Base-by-base conservation (phyloP, 371 early-diverging fungal genomes). In the Mucor mucedo region DNA sequence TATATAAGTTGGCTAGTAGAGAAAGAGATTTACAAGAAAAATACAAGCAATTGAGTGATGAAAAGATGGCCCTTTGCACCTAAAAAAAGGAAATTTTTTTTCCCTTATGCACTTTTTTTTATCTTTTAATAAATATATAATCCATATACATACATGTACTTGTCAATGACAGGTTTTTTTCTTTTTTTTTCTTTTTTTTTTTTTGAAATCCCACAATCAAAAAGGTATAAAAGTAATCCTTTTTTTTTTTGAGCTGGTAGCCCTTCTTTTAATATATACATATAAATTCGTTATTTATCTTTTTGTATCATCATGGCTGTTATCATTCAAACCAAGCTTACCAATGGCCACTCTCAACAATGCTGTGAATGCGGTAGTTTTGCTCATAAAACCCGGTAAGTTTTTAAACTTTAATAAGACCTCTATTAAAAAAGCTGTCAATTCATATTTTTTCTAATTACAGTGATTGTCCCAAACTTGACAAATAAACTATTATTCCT, bases 1-100 rank as follows among this genome's bases (percentile, higher is more conserved):
- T 94, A 29, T 60, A 77, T 42, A 72, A 70, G 16, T 70, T 94
- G 57, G 82, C 83, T 54, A 65, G 70, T 21, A 77, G 88, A 52
- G 94, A 94, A 70, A 69, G 78, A 29, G 88, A 85, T 9, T 66
- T 91, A 65, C 95, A 96, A 76, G 79, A 83, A 40, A 84, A 84
- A 60, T 95, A 93, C 72, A 80, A 79, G 61, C 84, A 80, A 28
- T 72, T 94, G 50, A 68, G 74, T 44, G 84, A 83, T 41, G 86
- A 83, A 64, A 82, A 77, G 60, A 72, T 65, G 62, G 61, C 58
- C 6, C 50, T 69, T 44, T 47, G 60, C 49, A 30, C 60, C 7
- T 47, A 47, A 47, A 54, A 33, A 14, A 52, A 33, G 13, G 38
- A 35, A 30, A 0, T 29, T 8, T 52, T 1, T 21, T 21, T 21